Conservation (phyloP, 345 rosid genomes). For the Aurinia saxatilis region DNA sequence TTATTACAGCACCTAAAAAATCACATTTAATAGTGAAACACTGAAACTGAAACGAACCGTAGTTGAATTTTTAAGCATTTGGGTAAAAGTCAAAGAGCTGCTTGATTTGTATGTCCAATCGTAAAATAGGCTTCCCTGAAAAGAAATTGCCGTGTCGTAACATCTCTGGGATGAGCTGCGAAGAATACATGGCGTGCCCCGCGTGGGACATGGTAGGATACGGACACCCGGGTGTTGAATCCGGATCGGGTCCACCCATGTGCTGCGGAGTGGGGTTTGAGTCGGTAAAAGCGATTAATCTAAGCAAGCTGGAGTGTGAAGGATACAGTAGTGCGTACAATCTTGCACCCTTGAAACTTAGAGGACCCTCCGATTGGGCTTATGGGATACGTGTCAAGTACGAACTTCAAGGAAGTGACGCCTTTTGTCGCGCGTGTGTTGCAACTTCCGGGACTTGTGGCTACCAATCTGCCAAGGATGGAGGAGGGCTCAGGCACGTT, state of each 20-base stretch:
- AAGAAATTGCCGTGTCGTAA: constrained; percentile 79
- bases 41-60: too few species aligned
- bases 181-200: constrained; percentile 69
- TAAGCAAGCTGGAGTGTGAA: constrained; percentile 63
- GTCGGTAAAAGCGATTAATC: constrained; percentile 63
- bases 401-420: constrained; percentile 59
- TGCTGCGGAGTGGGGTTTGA: constrained; percentile 77
- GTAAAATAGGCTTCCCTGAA: constrained; percentile 74
- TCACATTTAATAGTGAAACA: too few species aligned
- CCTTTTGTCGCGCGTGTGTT: constrained; percentile 72
- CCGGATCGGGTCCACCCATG: constrained; percentile 54
- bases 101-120: neutral
- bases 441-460: constrained; percentile 88
- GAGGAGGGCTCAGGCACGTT: constrained; percentile 56
- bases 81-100: neutral
- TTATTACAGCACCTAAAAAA: neutral
- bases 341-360: constrained; percentile 55
- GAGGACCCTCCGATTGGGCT: constrained; percentile 54
- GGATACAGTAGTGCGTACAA: constrained; percentile 81
- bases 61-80: neutral
- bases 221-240: constrained; percentile 11
- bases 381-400: constrained; percentile 77
- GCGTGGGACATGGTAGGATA: constrained; percentile 58
- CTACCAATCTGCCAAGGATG: constrained; percentile 42
- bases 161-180: constrained; percentile 90